Evolutionary conservation across 441 rosid genomes (phyloP).

Genomic region (Populus hybrid): DNA sequence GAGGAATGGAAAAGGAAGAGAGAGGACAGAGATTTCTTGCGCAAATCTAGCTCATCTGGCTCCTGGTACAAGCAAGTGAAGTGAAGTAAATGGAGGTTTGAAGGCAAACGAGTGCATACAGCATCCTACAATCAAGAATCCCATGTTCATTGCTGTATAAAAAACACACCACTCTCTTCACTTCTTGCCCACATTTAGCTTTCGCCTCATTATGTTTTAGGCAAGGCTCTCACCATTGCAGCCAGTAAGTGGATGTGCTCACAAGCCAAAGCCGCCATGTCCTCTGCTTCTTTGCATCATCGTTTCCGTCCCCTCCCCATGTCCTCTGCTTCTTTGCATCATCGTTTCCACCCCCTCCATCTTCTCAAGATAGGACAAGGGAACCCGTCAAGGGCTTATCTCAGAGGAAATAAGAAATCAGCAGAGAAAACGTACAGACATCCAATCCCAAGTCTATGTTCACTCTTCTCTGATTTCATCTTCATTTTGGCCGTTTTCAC

Average conservation of each 20-base stretch:
- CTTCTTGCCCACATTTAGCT: conserved; percentile 1
- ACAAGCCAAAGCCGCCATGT: neutral
- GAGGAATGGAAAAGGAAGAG: conserved; percentile 17
- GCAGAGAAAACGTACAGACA: neutral
- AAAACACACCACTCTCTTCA: neutral
- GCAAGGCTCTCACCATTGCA: neutral
- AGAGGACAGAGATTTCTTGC: conserved; percentile 41
- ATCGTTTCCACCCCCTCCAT: neutral
- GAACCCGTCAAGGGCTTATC: conserved; percentile 8
- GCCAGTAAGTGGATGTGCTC: neutral
- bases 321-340: neutral
- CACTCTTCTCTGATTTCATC: neutral
- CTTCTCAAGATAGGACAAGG: conserved; percentile 11
- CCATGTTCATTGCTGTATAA: conserved; percentile 2
- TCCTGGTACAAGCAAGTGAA: conserved; percentile 21
- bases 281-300: neutral
- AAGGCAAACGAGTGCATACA: neutral
- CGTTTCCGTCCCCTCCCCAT: neutral
- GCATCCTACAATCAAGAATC: neutral
- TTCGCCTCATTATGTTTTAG: conserved; percentile 21
- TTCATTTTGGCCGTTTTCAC: conserved; percentile 8
- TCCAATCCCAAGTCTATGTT: conserved; percentile 4
- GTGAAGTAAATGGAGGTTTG: neutral
- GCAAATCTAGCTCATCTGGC: conserved; percentile 50
- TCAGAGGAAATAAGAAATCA: conserved; percentile 10